Evolutionary conservation across 495 filamentous ascomycete genomes (phyloP).

Genomic region (Penicillium cosmopolitanum): DNA sequence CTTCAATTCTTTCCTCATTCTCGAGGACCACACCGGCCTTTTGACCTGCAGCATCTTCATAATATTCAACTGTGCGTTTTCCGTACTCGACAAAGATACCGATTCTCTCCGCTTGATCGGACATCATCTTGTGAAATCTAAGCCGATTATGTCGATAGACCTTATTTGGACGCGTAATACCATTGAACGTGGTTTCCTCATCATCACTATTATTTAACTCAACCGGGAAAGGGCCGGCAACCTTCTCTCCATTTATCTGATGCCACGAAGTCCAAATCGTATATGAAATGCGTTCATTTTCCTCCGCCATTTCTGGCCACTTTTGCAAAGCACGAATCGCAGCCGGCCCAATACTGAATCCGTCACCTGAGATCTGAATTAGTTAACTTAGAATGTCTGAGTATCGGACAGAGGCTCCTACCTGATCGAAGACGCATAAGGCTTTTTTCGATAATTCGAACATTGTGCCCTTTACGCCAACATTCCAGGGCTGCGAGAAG

Average conservation of each 20-base stretch:
- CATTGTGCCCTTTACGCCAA: slow-evolving; percentile 24
- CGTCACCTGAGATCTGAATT: slow-evolving; percentile 47
- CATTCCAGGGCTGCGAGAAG: slow-evolving; percentile 23
- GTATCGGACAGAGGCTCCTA: neutral
- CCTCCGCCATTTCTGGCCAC: slow-evolving; percentile 57
- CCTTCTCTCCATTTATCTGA: slow-evolving; percentile 55
- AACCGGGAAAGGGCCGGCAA: slow-evolving; percentile 48
- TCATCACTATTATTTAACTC: neutral
- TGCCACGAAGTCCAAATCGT: slow-evolving; percentile 55
- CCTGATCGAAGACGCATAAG: slow-evolving; percentile 10
- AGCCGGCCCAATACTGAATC: slow-evolving; percentile 52
- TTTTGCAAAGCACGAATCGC: slow-evolving; percentile 55
- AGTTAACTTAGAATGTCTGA: neutral
- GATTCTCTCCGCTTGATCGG: slow-evolving; percentile 50
- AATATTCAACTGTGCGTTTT: slow-evolving; percentile 51
- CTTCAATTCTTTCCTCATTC: slow-evolving; percentile 47
- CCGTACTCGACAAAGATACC: slow-evolving; percentile 56
- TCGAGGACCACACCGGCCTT: slow-evolving; percentile 50
- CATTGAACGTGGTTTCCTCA: slow-evolving; percentile 12
- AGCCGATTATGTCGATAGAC: slow-evolving; percentile 50
- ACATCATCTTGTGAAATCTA: slow-evolving; percentile 59
- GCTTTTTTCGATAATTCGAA: slow-evolving; percentile 23
- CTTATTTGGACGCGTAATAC: slow-evolving; percentile 37
- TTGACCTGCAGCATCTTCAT: slow-evolving; percentile 41
- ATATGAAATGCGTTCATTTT: slow-evolving; percentile 50